Base-by-base conservation (phyloP, 805 yeast genomes). In the Kluyveromyces dobzhanskii region DNA sequence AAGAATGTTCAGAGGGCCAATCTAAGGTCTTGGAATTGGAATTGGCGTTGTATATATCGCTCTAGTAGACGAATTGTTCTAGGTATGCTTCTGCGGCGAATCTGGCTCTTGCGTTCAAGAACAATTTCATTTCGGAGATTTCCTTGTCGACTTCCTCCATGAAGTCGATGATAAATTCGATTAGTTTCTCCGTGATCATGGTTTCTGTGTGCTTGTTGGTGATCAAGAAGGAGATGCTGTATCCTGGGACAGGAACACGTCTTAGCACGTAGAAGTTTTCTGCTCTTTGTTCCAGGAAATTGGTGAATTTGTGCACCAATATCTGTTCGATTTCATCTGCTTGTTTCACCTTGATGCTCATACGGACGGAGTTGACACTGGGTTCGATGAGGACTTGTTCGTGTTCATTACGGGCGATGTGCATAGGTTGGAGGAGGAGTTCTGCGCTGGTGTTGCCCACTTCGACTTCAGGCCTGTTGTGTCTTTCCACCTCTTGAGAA, bases 131-230 rank as follows among this genome's bases (percentile, higher is more conserved):
- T 61, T 92, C 98, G 63, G 96, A 85, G 56, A 92, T 92, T 64
- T 92, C 98, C 67, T 87, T 90, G 63, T 92, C 98, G 14, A 92
- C 98, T 56, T 88, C 98, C 63, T 92, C 97, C 97, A 92, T 88
- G 62, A 92, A 92, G 66, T 92, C 97, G 50, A 92, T 86, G 50
- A 92, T 88, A 62, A 92, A 92, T 62, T 92, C 98, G 32, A 92
- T 95, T 52, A 92, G 73, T 65, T 92, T 92, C 53, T 82, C 88
- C 66, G 92, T 90, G 66, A 88, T 75, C 95, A 92, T 86, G 48
- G 82, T 81, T 62, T 90, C 96, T 9, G 96, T 87, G 64, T 92
- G 98, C 65, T 79, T 80, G 64, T 90, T 92, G 32, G 97, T 90
- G 51, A 92, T 76, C 56, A 92, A 70, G 59, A 92, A 92, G 17